Percentiles rank a stretch among this genome's conserved stretches.
Conservation (phyloP, 495 filamentous ascomycete species). For the Umbilicaria muhlenbergii region DNA sequence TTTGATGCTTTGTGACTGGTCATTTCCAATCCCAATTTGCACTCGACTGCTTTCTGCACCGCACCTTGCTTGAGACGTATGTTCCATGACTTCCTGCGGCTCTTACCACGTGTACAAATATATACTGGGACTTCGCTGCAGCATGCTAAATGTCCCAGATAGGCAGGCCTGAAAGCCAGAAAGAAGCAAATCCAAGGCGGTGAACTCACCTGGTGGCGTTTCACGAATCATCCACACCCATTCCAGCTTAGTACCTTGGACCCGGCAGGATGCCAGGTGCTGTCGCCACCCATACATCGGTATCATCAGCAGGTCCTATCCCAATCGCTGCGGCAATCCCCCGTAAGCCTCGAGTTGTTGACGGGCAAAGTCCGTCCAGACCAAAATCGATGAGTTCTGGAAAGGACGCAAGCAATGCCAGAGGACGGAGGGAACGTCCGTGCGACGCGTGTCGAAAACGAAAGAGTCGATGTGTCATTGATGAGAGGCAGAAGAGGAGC, state of each 20-base stretch:
- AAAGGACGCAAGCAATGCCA: constrained; percentile 5
- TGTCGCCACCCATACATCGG: constrained; percentile 11
- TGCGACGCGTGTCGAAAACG: constrained; percentile 73
- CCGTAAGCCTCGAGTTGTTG: neutral
- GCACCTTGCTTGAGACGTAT: constrained; percentile 12
- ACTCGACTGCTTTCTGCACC: neutral
- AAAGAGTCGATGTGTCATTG: constrained; percentile 83
- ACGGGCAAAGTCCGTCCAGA: constrained; percentile 2
- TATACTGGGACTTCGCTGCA: too few relatives aligned
- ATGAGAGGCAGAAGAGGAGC: constrained; percentile 34
- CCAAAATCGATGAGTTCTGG: constrained; percentile 1
- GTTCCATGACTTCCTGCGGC: neutral
- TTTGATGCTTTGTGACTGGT: constrained; percentile 1
- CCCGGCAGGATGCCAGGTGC: too few relatives aligned
- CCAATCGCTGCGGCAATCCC: neutral
- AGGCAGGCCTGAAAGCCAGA: too few relatives aligned
- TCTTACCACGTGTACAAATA: too few relatives aligned
- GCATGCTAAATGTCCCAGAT: too few relatives aligned
- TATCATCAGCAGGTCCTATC: constrained; percentile 4
- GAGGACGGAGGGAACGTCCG: constrained; percentile 31
- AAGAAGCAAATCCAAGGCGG: too few relatives aligned
- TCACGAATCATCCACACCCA: too few relatives aligned
- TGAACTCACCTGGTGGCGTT: too few relatives aligned
- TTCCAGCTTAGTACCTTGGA: too few relatives aligned
- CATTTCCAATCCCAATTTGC: neutral